These are phyloP conservation scores for Moricandia arvensis DNA, from an alignment of 345 rosid genomes.

Conservation along the genomic window DNA sequence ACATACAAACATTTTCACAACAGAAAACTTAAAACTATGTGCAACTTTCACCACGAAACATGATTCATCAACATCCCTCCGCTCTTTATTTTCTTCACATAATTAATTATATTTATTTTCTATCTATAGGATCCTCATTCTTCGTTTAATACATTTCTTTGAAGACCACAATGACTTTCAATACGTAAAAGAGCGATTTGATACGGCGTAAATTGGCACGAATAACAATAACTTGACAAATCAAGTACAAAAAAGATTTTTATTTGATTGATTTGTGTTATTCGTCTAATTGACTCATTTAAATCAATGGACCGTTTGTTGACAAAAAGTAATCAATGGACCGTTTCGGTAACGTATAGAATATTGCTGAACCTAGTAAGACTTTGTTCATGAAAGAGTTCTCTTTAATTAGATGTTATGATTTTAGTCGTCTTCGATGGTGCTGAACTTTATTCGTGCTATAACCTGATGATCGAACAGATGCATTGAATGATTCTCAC, in stretches of 20 bases:
- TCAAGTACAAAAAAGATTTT: neutral
- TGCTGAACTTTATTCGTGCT: constrained; percentile 11
- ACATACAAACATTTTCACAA: too few relatives aligned
- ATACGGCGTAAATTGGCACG: constrained; percentile 26
- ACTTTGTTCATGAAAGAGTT: constrained; percentile 10
- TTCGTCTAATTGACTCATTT: constrained; percentile 22
- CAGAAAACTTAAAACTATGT: too few relatives aligned
- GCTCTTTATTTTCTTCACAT: too few relatives aligned
- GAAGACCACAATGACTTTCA: neutral
- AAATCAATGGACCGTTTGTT: constrained; percentile 12
- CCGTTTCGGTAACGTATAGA: constrained; percentile 37
- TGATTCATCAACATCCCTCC: too few relatives aligned
- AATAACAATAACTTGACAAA: neutral
- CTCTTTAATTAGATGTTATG: constrained; percentile 11
- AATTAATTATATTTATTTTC: too few relatives aligned
- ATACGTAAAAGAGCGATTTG: constrained; percentile 28
- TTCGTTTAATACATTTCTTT: constrained; percentile 3
- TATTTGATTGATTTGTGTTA: constrained; percentile 11
- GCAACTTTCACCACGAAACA: too few relatives aligned
- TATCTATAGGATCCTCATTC: neutral
- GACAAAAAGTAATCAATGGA: neutral
- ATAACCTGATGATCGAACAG: constrained; percentile 27
- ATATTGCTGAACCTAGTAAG: constrained; percentile 26
- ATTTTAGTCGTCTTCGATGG: constrained; percentile 17
- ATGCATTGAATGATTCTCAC: constrained; percentile 33